Evolutionary conservation across 2,329 filamentous ascomycete genomes (phyloP), one percentile per base, ranked within the genome.

Genomic region (Teratosphaeriaceae sp.): DNA sequence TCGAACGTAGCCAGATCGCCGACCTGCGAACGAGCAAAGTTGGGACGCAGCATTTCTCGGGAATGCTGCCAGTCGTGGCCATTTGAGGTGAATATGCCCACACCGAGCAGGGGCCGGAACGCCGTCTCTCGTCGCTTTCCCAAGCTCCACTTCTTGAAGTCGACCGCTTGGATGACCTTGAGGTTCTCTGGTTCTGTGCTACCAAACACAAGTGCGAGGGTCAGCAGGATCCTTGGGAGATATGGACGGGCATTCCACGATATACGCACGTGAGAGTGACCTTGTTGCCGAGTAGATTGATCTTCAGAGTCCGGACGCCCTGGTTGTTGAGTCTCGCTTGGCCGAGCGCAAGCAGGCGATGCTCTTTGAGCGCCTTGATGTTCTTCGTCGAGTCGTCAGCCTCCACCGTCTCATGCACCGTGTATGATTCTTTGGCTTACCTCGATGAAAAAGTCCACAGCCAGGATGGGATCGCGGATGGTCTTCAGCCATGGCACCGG

Each of bases 1-100:
- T 85, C 80, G 40, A 84, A 80, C 1, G 75, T 76, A 1, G 66
- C 63, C 5, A 78, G 57, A 53, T 79, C 72, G 3, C 68, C 70
- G 8, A 79, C 66, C 49, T 78, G 74, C 9, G 69, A 66, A 7
- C 72, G 62, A 1, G 64, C 67, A 50, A 78, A 79, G 46, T 74
- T 74, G 1, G 75, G 74, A 18, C 74, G 65, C 12, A 83, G 64
- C 48, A 74, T 63, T 21, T 71, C 66, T 8, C 71, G 51, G 5
- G 55, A 58, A 38, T 63, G 61, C 8, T 56, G 45, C 62, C 62
- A 65, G 23, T 53, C 54, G 3, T 52, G 61, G 27, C 71, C 71
- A 48, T 73, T 68, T 12, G 62, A 61, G 27, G 69, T 72, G 59
- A 74, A 74, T 48, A 62, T 60, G 22, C 55, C 50, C 51, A 26